Conservation (phyloP, 106 monocot genomes). For the Acanthochlamys bracteata region DNA sequence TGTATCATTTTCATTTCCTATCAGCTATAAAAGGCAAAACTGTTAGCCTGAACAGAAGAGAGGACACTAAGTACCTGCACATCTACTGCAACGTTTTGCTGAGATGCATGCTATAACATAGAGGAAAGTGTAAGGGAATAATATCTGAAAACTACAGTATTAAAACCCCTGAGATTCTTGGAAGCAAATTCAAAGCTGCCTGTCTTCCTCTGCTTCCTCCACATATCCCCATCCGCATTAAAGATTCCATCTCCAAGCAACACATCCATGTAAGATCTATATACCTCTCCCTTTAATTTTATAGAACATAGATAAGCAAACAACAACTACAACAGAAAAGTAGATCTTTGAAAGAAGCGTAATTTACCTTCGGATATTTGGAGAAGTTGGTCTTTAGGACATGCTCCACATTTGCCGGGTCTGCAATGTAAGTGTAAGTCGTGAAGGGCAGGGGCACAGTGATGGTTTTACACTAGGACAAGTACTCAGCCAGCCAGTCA, state of each 20-base stretch:
- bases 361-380: conserved; percentile 81
- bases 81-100: too few relatives aligned
- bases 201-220: conserved; percentile 76
- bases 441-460: conserved; percentile 60
- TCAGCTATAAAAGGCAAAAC: background rate
- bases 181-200: conserved; percentile 89
- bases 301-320: background rate
- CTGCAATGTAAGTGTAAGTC: conserved; percentile 71
- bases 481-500: conserved; percentile 74
- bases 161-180: conserved; percentile 74
- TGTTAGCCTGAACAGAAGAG: background rate
- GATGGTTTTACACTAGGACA: conserved; percentile 47
- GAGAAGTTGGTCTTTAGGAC: conserved; percentile 72
- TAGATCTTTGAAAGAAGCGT: too few relatives aligned
- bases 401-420: conserved; percentile 65
- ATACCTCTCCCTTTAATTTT: conserved; percentile 47
- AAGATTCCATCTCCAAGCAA: conserved; percentile 80
- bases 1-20: background rate
- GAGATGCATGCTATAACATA: too few relatives aligned
- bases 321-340: background rate
- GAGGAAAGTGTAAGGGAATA: conserved; percentile 17
- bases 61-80: too few relatives aligned
- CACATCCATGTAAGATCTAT: conserved; percentile 63
- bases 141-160: conserved; percentile 73
- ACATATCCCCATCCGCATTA: conserved; percentile 74